Evolutionary conservation across 495 filamentous ascomycete genomes (phyloP), one percentile per base, ranked within the genome.

Genomic region (Glutinoglossum americanum): DNA sequence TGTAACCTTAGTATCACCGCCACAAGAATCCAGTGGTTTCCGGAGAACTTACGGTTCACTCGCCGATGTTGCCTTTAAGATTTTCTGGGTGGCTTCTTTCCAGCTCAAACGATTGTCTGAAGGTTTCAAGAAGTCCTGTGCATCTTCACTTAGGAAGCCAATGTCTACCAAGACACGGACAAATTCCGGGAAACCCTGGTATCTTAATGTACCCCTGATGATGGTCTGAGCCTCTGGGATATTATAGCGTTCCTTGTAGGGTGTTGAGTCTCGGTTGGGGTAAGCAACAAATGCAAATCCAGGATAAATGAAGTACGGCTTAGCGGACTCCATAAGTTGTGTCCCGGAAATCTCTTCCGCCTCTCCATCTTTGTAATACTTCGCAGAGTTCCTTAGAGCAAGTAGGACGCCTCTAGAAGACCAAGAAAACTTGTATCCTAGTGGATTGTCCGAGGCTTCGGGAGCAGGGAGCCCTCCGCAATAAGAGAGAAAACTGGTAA

Each of bases 351-450:
- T 69, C 59, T 72, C 76, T 63, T 81, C 76, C 39, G 82, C 68
- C 70, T 89, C 76, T 60, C 89, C 89, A 60, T 85, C 81, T 67
- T 85, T 72, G 69, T 80, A 92, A 74, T 80, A 89, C 63, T 76
- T 85, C 60, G 87, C 92, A n/a, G 80, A 72, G 71, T 96, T 96
- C 61, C 84, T 70, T 54, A 92, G 73, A 9, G 92, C 89, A 11
- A 98, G 74, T 2, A 97, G 74, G 54, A 94, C 88, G 64, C 92
- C 92, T 55, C 92, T 80, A 62, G 80, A 79, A 15, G 54, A 83
- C 83, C 85, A 90, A 15, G 82, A 85, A 77, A 95, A 96, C 72
- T 96, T 95, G 77, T 94, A 98, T 41, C 92, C 90, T 25, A 95
- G 75, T 28, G 92, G 90, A 73, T 96, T 96, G 68, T 82, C 83